A percentile compares a stretch with the other conserved stretches of the same genome.
Evolutionary conservation across 2,329 filamentous ascomycete species (phyloP).

Genomic region (Sporothrix pallida): DNA sequence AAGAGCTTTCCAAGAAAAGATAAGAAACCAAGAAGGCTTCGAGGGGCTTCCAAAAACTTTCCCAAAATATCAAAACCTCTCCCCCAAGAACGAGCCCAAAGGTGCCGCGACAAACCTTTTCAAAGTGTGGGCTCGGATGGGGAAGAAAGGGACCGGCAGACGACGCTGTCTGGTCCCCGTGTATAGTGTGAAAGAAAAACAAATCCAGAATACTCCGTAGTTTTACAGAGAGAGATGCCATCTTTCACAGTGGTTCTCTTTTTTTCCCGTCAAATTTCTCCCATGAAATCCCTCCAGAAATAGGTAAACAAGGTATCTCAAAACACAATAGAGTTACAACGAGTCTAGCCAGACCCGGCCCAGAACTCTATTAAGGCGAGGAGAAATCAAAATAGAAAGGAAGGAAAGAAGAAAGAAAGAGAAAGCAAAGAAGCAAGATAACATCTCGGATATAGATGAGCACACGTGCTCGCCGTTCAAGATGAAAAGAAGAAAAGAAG

Average conservation of each 20-base stretch:
- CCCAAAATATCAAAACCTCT: not conserved
- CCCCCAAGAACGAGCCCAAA: constrained; percentile 9
- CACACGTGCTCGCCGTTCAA: not conserved
- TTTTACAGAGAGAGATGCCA: not conserved
- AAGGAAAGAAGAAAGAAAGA: not conserved
- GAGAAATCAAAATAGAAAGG: not conserved
- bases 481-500: not conserved
- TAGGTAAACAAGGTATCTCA: not conserved
- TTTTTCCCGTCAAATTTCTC: not conserved
- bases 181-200: constrained; percentile 2
- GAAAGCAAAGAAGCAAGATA: not conserved
- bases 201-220: not conserved
- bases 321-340: constrained; percentile 27
- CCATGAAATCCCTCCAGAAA: not conserved
- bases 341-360: constrained; percentile 17
- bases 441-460: not conserved
- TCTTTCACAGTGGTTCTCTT: not conserved
- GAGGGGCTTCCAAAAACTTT: not conserved
- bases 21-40: not conserved
- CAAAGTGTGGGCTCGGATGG: not conserved
- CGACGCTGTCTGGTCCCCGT: not conserved
- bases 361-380: constrained; percentile 23
- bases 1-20: constrained; percentile 5
- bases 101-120: constrained; percentile 16
- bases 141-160: too few relatives aligned